Percentiles rank a stretch among this genome's conserved stretches.
Evolutionary conservation across 345 rosid species (phyloP).

Genomic region (Conringia planisiliqua): DNA sequence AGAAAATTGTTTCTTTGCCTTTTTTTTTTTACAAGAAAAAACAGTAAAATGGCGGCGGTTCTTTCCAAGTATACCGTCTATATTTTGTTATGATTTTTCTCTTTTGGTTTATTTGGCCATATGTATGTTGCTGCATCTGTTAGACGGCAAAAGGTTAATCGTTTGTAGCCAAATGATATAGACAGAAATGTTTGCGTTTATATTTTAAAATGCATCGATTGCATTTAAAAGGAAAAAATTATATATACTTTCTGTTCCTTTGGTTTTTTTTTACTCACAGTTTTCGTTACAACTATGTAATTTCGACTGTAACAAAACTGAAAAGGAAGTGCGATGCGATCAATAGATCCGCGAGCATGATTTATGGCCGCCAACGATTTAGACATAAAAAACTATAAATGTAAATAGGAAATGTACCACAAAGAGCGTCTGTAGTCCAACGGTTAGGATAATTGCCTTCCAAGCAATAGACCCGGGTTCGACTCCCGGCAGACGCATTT

Average conservation of each 20-base stretch:
- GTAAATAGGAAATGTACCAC: too few species aligned
- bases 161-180: not conserved
- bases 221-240: too few species aligned
- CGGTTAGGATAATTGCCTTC: constrained; percentile 83
- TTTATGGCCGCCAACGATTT: too few species aligned
- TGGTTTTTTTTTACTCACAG: too few species aligned
- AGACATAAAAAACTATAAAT: too few species aligned
- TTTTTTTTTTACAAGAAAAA: not conserved
- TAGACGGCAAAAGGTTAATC: not conserved
- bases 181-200: not conserved
- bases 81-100: not conserved
- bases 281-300: too few species aligned
- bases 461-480: constrained; percentile 90
- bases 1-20: not conserved
- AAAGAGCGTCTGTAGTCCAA: constrained; percentile 40
- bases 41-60: not conserved
- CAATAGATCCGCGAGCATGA: too few species aligned
- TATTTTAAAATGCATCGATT: too few species aligned
- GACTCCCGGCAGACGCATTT: constrained; percentile 80
- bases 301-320: too few species aligned
- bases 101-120: not conserved
- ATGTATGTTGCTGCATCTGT: not conserved
- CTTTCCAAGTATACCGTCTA: not conserved
- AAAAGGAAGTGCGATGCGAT: too few species aligned
- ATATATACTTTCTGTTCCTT: too few species aligned